Conservation (phyloP, 1,284 basidiomycete genomes). For the Apiotrichum brassicae region DNA sequence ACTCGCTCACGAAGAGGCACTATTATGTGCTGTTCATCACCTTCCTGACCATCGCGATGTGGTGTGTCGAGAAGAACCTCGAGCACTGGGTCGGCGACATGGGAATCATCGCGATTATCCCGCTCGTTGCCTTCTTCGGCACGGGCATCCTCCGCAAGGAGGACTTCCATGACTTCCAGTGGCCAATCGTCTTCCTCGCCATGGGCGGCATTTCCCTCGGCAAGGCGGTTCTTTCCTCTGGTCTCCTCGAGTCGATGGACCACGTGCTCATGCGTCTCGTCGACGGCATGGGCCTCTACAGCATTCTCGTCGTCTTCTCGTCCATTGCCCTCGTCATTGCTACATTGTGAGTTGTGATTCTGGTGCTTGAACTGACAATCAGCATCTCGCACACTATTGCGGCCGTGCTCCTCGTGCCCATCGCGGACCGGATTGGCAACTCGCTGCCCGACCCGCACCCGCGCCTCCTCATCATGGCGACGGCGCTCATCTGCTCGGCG, state of each 20-base stretch:
- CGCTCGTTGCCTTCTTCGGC: constrained; percentile 89
- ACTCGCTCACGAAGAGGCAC: constrained; percentile 74
- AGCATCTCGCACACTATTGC: constrained; percentile 92
- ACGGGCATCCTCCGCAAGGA: constrained; percentile 93
- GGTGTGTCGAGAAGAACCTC: constrained; percentile 83
- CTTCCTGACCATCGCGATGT: constrained; percentile 77
- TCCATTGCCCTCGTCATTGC: constrained; percentile 73
- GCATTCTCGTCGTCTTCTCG: constrained; percentile 77
- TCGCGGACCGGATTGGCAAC: constrained; percentile 82
- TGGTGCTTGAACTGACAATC: background rate
- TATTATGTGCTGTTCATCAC: constrained; percentile 86
- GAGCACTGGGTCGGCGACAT: constrained; percentile 83
- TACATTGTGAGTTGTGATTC: constrained; percentile 39
- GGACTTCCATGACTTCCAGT: constrained; percentile 89
- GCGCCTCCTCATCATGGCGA: constrained; percentile 80
- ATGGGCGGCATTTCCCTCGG: constrained; percentile 98
- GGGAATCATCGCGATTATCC: constrained; percentile 93
- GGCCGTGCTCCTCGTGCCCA: constrained; percentile 89
- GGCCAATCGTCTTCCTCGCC: constrained; percentile 88
- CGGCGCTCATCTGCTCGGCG: constrained; percentile 83
- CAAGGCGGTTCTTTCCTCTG: constrained; percentile 85
- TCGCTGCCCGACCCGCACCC: constrained; percentile 63
- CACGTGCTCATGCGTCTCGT: constrained; percentile 62
- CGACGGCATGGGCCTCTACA: constrained; percentile 65
- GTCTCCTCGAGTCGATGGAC: constrained; percentile 74